Percentiles rank a stretch among this genome's conserved stretches.
Conservation (phyloP, 1,284 basidiomycete genomes). For the Sanguinoderma infundibulare region DNA sequence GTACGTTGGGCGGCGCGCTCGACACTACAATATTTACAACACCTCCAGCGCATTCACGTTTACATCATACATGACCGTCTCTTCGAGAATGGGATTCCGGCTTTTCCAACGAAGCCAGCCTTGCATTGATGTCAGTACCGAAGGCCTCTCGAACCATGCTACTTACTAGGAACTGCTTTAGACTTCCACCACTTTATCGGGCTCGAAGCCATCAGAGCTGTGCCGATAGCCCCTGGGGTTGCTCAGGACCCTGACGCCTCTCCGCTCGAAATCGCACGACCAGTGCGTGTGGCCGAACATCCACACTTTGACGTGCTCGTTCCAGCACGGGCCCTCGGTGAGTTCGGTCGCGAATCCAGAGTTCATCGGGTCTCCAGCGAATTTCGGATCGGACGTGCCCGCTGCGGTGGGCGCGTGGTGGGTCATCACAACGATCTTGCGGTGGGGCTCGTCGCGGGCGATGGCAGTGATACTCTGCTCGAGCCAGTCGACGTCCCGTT, state of each 20-base stretch:
- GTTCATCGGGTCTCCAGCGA: constrained; percentile 28
- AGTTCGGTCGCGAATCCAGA: constrained; percentile 44
- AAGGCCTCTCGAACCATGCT: not conserved
- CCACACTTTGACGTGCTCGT: constrained; percentile 34
- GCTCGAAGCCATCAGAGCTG: constrained; percentile 22
- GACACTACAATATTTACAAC: too few species aligned
- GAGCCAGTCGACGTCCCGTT: constrained; percentile 40
- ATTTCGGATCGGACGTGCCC: constrained; percentile 39
- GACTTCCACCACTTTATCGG: constrained; percentile 22
- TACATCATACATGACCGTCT: too few species aligned
- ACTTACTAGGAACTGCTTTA: not conserved
- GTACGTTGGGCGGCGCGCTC: too few species aligned
- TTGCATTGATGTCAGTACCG: too few species aligned
- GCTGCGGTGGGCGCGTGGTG: constrained; percentile 44
- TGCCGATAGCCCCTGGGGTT: constrained; percentile 41
- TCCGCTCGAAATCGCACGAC: constrained; percentile 40
- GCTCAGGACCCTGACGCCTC: constrained; percentile 39
- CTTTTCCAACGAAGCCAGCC: too few species aligned
- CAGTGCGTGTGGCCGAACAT: constrained; percentile 47
- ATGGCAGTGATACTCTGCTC: constrained; percentile 32
- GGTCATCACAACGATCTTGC: constrained; percentile 41
- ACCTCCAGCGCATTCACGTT: too few species aligned
- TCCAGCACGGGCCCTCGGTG: constrained; percentile 26
- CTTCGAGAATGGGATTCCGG: too few species aligned
- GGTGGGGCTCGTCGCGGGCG: constrained; percentile 33